These are phyloP conservation scores for Dipteronia dyeriana DNA, from an alignment of 345 rosid genomes.

Conservation along the genomic window DNA sequence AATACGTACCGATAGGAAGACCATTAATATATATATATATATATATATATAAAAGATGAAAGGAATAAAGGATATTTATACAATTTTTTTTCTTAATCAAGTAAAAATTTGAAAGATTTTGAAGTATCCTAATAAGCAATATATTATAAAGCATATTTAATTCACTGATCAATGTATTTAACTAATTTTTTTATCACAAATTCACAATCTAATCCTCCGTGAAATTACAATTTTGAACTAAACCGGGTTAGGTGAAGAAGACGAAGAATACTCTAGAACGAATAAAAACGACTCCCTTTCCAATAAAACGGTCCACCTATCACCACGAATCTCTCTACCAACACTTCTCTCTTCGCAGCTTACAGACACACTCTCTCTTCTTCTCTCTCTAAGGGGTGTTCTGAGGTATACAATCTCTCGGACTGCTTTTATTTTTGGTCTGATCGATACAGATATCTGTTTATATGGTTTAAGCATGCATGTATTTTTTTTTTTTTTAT, in stretches of 20 bases:
- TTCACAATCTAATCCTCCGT: neutral
- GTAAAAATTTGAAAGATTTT: too few relatives aligned
- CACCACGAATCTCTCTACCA: neutral
- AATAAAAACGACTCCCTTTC: neutral
- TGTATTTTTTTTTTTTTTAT: neutral
- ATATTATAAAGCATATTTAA: too few relatives aligned
- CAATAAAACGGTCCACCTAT: neutral
- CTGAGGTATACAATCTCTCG: slow-evolving; percentile 39
- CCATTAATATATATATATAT: too few relatives aligned
- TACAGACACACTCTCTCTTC: neutral
- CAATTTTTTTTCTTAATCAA: too few relatives aligned
- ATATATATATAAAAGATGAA: too few relatives aligned
- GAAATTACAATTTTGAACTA: neutral
- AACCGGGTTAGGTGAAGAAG: neutral
- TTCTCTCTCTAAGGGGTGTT: slow-evolving; percentile 33
- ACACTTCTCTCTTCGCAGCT: too few relatives aligned
- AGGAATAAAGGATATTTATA: too few relatives aligned
- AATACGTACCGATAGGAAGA: too few relatives aligned
- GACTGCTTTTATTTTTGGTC: neutral
- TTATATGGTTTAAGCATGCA: neutral
- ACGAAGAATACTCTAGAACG: neutral
- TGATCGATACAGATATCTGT: neutral
- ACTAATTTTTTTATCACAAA: too few relatives aligned
- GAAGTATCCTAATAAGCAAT: too few relatives aligned
- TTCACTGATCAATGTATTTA: too few relatives aligned